phyloP scores from a whole-genome alignment of 805 yeast genomes.

The Zygoascus ofunaensis region DNA sequence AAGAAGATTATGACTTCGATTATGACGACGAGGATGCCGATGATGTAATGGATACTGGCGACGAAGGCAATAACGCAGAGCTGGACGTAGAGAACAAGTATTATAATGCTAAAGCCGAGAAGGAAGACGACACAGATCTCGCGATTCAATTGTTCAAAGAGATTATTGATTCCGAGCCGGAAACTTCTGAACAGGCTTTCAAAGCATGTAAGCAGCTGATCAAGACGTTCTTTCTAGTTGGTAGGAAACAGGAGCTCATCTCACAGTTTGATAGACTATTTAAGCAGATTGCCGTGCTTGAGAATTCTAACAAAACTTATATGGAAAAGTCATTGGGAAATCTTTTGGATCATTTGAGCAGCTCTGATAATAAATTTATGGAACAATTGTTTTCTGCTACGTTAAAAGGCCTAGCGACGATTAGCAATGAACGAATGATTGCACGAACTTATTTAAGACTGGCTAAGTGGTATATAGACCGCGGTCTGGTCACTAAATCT shows the following conservation, averaged over 20 bases:
- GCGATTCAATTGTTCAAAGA: slow-evolving; percentile 26
- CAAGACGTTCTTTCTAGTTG: slow-evolving; percentile 23
- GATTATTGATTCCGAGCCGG: slow-evolving; percentile 20
- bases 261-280: slow-evolving; percentile 16
- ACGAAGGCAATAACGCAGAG: slow-evolving; percentile 16
- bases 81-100: slow-evolving; percentile 24
- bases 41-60: slow-evolving; percentile 17
- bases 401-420: slow-evolving; percentile 19
- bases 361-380: slow-evolving; percentile 18
- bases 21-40: slow-evolving; percentile 31
- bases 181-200: slow-evolving; percentile 24
- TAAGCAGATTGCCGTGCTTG: slow-evolving; percentile 11
- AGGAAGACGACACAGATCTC: slow-evolving; percentile 27
- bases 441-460: slow-evolving; percentile 24
- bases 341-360: slow-evolving; percentile 23
- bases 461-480: slow-evolving; percentile 26
- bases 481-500: slow-evolving; percentile 2
- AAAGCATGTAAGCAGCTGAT: slow-evolving; percentile 29
- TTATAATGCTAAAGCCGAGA: slow-evolving; percentile 31
- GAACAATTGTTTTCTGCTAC: slow-evolving; percentile 22
- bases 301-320: slow-evolving; percentile 23
- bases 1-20: slow-evolving; percentile 32
- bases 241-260: slow-evolving; percentile 18
- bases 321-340: slow-evolving; percentile 29
- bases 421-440: slow-evolving; percentile 25